Conservation (phyloP, 805 yeast species). For the Candida gorgasii region DNA sequence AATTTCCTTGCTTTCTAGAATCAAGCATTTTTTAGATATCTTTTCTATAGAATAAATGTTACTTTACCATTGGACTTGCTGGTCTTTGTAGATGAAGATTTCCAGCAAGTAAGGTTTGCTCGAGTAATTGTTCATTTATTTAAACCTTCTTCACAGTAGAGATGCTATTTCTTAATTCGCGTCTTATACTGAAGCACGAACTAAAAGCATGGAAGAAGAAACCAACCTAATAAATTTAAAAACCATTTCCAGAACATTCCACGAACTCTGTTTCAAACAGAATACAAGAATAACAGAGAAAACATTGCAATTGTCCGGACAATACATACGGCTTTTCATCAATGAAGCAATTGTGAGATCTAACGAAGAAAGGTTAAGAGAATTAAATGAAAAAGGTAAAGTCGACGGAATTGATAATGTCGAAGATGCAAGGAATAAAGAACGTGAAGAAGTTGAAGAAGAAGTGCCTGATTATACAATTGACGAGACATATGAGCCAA, state of each 20-base stretch:
- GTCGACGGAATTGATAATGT: conserved; percentile 38
- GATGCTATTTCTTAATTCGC: neutral
- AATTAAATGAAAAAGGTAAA: conserved; percentile 21
- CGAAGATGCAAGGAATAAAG: conserved; percentile 14
- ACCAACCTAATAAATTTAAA: conserved; percentile 10
- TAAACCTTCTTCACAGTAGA: too few relatives aligned
- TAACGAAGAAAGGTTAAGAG: conserved; percentile 48
- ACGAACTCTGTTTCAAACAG: conserved; percentile 50
- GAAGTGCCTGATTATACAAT: conserved; percentile 18
- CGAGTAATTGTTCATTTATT: too few relatives aligned
- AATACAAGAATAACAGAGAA: conserved; percentile 50
- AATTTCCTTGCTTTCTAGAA: too few relatives aligned
- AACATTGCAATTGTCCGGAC: conserved; percentile 51
- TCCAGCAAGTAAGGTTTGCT: too few relatives aligned
- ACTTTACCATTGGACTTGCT: too few relatives aligned
- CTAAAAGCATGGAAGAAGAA: conserved; percentile 1
- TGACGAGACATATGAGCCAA: conserved; percentile 14
- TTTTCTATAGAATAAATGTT: too few relatives aligned
- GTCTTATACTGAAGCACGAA: neutral
- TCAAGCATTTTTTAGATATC: too few relatives aligned
- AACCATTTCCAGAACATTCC: conserved; percentile 53
- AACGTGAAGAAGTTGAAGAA: conserved; percentile 18
- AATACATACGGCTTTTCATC: conserved; percentile 56
- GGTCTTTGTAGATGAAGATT: too few relatives aligned
- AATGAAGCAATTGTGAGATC: conserved; percentile 60